Conservation (phyloP, 1,284 basidiomycete species). For the Ganoderma meredithae region DNA sequence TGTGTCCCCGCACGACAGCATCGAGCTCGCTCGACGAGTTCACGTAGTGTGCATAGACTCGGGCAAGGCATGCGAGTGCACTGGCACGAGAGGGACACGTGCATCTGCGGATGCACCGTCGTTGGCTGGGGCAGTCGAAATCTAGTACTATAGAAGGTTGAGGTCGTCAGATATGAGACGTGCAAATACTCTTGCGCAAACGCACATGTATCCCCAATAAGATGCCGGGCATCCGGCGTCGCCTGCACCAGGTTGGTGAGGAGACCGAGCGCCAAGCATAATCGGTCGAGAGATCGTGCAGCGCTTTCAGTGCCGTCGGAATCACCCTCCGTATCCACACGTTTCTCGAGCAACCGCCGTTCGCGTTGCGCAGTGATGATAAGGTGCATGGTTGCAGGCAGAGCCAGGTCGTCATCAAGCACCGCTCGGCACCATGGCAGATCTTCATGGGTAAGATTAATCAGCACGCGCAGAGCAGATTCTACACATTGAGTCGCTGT, state of each 20-base stretch:
- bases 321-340: conserved; percentile 30
- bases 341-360: conserved; percentile 26
- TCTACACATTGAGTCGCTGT: conserved; percentile 60
- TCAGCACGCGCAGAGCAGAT: conserved; percentile 65
- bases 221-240: conserved; percentile 52
- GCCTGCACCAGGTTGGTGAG: conserved; percentile 76
- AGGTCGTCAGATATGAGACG: conserved; percentile 7
- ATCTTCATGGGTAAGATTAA: conserved; percentile 72
- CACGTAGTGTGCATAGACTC: conserved; percentile 49
- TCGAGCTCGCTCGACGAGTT: conserved; percentile 42
- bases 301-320: conserved; percentile 36
- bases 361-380: conserved; percentile 48
- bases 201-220: conserved; percentile 57
- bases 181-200: conserved; percentile 9
- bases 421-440: conserved; percentile 59
- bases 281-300: conserved; percentile 58
- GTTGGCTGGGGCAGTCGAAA: conserved; percentile 54
- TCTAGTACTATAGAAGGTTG: conserved; percentile 48
- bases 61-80: conserved; percentile 54
- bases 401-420: conserved; percentile 49
- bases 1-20: conserved; percentile 66
- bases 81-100: conserved; percentile 51
- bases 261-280: conserved; percentile 75
- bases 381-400: conserved; percentile 56
- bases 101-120: conserved; percentile 57